A percentile compares a stretch with the other conserved stretches of the same genome.
phyloP scores from a whole-genome alignment of 73 alveolate species.

The Paramecium sonneborni region DNA sequence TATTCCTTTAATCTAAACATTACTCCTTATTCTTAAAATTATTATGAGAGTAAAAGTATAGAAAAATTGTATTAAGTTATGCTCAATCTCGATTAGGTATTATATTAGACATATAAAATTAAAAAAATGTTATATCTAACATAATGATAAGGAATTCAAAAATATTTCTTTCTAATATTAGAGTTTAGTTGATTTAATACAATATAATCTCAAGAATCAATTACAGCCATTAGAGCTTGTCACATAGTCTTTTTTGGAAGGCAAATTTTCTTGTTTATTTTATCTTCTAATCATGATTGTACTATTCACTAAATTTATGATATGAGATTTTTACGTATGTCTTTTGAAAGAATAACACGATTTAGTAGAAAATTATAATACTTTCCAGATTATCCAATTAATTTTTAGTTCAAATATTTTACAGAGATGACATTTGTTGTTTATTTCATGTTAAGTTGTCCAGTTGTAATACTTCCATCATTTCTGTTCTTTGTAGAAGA shows the following conservation, averaged over 20 bases:
- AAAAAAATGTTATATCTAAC: neutral
- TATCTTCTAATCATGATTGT: neutral
- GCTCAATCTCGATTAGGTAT: too few species aligned
- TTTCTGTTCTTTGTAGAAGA: neutral
- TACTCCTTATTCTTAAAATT: conserved; percentile 9
- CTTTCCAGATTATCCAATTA: neutral
- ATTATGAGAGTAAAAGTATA: conserved; percentile 40
- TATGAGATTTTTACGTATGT: neutral
- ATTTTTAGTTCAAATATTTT: neutral
- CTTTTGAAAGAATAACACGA: neutral
- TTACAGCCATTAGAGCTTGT: neutral
- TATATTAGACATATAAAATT: neutral
- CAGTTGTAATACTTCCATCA: neutral
- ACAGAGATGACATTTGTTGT: neutral
- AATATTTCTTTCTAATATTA: neutral
- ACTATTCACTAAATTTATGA: neutral
- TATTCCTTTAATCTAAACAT: neutral
- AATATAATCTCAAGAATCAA: neutral
- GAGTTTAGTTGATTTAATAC: neutral
- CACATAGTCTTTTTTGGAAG: neutral
- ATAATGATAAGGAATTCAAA: neutral
- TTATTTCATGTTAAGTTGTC: neutral
- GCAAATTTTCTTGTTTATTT: neutral
- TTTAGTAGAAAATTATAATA: neutral
- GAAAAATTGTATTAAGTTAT: conserved; percentile 55